Evolutionary conservation across 1,284 basidiomycete genomes (phyloP).

Genomic region (Flammula alnicola): DNA sequence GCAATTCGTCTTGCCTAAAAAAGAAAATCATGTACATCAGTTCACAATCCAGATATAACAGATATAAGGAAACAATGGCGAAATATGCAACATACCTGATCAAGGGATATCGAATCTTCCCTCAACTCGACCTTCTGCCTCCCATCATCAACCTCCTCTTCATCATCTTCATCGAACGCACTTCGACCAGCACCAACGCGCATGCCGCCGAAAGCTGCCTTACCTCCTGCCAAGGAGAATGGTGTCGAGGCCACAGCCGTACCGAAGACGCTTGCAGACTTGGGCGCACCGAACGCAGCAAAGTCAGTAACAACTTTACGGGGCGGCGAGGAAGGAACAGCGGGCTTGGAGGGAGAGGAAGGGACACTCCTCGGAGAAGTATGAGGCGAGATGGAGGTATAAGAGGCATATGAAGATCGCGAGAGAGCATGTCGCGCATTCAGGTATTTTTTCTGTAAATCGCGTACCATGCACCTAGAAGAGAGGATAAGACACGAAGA

Average conservation of each 20-base stretch:
- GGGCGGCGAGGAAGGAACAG: slow-evolving; percentile 60
- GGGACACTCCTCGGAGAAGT: slow-evolving; percentile 35
- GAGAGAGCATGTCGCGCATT: slow-evolving; percentile 67
- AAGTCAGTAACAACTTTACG: slow-evolving; percentile 90
- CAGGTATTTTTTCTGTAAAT: slow-evolving; percentile 94
- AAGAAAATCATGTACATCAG: slow-evolving; percentile 8
- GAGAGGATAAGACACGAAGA: too few relatives aligned
- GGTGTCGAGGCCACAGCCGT: slow-evolving; percentile 79
- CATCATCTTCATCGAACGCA: slow-evolving; percentile 65
- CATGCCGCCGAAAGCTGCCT: slow-evolving; percentile 80
- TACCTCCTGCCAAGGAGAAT: slow-evolving; percentile 79
- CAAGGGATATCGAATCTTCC: slow-evolving; percentile 84
- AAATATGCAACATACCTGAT: slow-evolving; percentile 66
- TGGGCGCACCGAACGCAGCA: slow-evolving; percentile 84
- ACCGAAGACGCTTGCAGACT: slow-evolving; percentile 75
- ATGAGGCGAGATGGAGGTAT: slow-evolving; percentile 41
- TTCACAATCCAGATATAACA: too few relatives aligned
- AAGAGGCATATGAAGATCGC: slow-evolving; percentile 55
- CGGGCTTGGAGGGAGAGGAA: slow-evolving; percentile 37
- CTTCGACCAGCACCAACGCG: slow-evolving; percentile 46
- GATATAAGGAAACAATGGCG: slow-evolving; percentile 13
- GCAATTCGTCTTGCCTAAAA: slow-evolving; percentile 30
- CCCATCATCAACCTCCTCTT: slow-evolving; percentile 65
- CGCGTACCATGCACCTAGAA: slow-evolving; percentile 85
- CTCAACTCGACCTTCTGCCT: slow-evolving; percentile 74